A percentile compares a stretch with the other conserved stretches of the same genome.
Conservation (phyloP, 345 rosid genomes). For the Sonneratia alba region DNA sequence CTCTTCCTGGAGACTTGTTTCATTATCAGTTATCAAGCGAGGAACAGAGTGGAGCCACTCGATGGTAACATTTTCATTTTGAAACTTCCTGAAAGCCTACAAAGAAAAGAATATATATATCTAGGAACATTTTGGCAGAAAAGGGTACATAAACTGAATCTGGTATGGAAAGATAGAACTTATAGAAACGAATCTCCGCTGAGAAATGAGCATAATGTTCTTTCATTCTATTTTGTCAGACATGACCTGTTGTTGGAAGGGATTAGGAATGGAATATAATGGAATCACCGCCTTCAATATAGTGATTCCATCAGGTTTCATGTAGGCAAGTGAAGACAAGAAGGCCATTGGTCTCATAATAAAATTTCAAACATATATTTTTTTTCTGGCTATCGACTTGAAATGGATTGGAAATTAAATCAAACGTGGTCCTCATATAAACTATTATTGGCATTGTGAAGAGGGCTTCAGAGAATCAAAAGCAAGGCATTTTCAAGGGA, state of each 20-base stretch:
- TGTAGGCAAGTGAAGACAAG: not conserved
- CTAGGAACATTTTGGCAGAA: not conserved
- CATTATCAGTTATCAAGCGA: constrained; percentile 71
- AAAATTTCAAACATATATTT: not conserved
- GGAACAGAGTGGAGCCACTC: constrained; percentile 96
- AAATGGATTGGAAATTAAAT: not conserved
- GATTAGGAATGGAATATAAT: not conserved
- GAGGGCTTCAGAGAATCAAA: not conserved
- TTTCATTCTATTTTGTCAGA: not conserved
- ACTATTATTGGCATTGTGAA: not conserved
- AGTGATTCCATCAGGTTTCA: not conserved
- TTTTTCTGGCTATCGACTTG: not conserved
- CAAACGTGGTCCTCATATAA: not conserved
- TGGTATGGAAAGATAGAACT: not conserved
- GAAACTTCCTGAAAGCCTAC: constrained; percentile 62
- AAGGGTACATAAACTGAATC: not conserved
- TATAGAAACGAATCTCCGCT: not conserved
- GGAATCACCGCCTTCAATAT: not conserved
- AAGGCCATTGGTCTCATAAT: not conserved
- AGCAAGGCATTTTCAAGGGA: constrained; percentile 4
- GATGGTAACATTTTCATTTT: constrained; percentile 47
- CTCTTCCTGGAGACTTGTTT: constrained; percentile 89
- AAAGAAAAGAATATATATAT: not conserved
- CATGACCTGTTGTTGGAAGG: not conserved
- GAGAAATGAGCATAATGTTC: not conserved